A percentile compares a stretch with the other conserved stretches of the same genome.
Conservation (phyloP, 441 rosid genomes). For the Jatropha podagrica region DNA sequence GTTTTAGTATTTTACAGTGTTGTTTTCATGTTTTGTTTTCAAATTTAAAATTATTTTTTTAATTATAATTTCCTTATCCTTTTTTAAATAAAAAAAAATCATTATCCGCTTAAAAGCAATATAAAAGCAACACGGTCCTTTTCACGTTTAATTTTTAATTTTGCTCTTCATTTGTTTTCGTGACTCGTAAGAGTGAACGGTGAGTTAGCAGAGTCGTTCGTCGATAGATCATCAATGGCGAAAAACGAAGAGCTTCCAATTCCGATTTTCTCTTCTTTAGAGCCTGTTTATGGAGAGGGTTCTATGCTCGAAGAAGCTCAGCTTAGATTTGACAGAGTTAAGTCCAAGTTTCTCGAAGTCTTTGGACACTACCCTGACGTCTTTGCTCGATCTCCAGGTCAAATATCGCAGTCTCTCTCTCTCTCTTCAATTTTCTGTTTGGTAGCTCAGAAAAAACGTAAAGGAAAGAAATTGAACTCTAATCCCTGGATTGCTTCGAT, state of each 20-base stretch:
- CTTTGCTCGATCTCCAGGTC: constrained; percentile 92
- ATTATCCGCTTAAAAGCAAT: background rate
- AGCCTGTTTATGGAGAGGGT: constrained; percentile 66
- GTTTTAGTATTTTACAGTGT: too few relatives aligned
- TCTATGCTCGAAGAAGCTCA: constrained; percentile 79
- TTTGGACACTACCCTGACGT: constrained; percentile 65
- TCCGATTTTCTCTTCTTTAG: constrained; percentile 61
- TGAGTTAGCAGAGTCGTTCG: background rate
- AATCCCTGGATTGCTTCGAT: background rate
- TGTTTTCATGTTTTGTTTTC: too few relatives aligned
- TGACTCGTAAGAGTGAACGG: background rate
- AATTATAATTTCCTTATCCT: too few relatives aligned
- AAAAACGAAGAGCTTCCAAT: constrained; percentile 63
- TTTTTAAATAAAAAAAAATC: too few relatives aligned
- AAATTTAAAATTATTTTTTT: too few relatives aligned
- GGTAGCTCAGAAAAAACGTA: background rate
- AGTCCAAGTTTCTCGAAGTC: constrained; percentile 53
- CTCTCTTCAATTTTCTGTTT: background rate
- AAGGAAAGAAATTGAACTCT: background rate
- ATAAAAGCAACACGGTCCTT: too few relatives aligned
- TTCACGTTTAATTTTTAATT: background rate
- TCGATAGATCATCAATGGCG: constrained; percentile 43
- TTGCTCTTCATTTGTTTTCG: background rate
- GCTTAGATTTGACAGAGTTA: constrained; percentile 60
- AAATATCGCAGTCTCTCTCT: background rate